Evolutionary conservation across 805 yeast species (phyloP), one percentile per base, ranked within the genome.

Genomic region (Metschnikowia lochheadii): DNA sequence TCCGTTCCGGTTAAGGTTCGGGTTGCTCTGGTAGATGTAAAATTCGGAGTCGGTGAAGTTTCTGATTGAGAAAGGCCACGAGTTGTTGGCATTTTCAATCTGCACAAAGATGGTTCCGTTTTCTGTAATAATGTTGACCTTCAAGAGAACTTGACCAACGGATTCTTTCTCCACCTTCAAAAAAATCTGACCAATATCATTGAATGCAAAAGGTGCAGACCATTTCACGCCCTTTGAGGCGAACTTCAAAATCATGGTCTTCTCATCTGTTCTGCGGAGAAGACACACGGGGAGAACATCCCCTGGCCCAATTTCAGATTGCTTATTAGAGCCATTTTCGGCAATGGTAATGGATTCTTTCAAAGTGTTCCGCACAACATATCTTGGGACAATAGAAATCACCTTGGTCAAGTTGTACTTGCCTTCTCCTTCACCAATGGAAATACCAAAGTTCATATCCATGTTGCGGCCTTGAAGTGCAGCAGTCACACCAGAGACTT

Each of bases 21-120:
- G 96, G 68, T 91, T 87, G 45, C 87, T 79, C 63, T 94, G 99
- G 64, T 85, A 92, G 56, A 95, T 82, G 45, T 83, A 78, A 61
- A 92, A 89, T 58, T 89, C 96, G n/a, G 80, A 70, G 54, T 89
- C 89, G 63, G 94, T 88, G 67, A 89, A 91, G 64, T 94, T 94
- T 53, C 97, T 74, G 39, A 94, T 84, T 0, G 97, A 88, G 63
- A 72, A 94, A 11, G 99, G 99, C 99, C 99, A 94, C 51, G 78
- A 74, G 52, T 83, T 78, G 34, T 81, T 80, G 1, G 96, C 94
- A 62, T 83, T 83, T 39, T 78, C 79, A 35, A 92, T 65, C 56
- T 84, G 85, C 43, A 94, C 78, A 60, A 89, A 91, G 17, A 95
- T 71, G 0, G 96, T 82, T 0, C 96, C 90, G 40, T 82, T 80